A percentile compares a stretch with the other conserved stretches of the same genome.
Conservation (phyloP, 2,329 filamentous ascomycete genomes). For the Endocalyx cinctus region DNA sequence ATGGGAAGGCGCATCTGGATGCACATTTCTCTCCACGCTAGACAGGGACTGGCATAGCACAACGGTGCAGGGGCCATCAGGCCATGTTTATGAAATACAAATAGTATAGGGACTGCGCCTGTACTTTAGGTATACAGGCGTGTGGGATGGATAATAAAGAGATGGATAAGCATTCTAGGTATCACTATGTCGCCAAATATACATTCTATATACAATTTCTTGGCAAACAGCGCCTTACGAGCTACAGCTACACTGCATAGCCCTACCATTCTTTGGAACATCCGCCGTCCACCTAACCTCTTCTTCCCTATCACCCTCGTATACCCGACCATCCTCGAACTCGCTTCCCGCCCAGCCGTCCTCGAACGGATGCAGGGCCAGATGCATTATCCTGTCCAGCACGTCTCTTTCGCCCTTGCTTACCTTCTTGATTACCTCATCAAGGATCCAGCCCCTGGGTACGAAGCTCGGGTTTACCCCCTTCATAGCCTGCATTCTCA, state of each 20-base stretch:
- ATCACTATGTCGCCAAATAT: too few species aligned
- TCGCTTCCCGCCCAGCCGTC: constrained; percentile 62
- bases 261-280: constrained; percentile 71
- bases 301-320: constrained; percentile 61
- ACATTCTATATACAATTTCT: too few species aligned
- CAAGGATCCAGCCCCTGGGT: constrained; percentile 84
- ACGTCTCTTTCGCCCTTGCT: constrained; percentile 82
- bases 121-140: too few species aligned
- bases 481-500: constrained; percentile 72
- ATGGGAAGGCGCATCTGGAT: too few species aligned
- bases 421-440: constrained; percentile 86
- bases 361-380: constrained; percentile 79
- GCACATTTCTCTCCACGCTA: too few species aligned
- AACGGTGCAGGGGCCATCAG: too few species aligned
- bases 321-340: constrained; percentile 42
- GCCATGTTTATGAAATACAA: too few species aligned
- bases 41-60: too few species aligned
- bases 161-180: too few species aligned
- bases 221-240: too few species aligned
- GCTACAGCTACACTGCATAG: constrained; percentile 93
- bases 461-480: constrained; percentile 89
- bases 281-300: constrained; percentile 82
- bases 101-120: too few species aligned
- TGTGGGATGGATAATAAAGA: too few species aligned
- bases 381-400: constrained; percentile 70